phyloP scores from a whole-genome alignment of 345 rosid genomes.

The Hirschfeldia incana region DNA sequence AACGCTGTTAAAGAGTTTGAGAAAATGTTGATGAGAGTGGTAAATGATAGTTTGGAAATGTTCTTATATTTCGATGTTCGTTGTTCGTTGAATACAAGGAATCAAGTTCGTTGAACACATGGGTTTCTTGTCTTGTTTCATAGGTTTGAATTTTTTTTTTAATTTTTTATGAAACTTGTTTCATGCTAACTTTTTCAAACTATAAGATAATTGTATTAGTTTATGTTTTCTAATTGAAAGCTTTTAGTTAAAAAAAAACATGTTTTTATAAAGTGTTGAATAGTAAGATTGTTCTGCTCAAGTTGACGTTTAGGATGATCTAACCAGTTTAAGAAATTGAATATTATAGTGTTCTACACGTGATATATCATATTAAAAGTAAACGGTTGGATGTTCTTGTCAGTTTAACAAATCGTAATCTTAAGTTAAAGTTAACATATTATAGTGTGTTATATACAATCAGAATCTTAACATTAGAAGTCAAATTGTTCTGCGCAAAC shows the following conservation, averaged over 20 bases:
- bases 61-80: background rate
- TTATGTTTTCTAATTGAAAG: too few species aligned
- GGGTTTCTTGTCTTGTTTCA: too few species aligned
- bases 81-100: background rate
- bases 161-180: too few species aligned
- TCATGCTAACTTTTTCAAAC: too few species aligned
- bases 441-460: background rate
- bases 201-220: too few species aligned
- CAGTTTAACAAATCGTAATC: too few species aligned
- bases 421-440: background rate
- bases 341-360: background rate
- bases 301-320: background rate
- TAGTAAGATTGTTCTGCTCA: background rate
- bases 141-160: too few species aligned
- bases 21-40: slow-evolving; percentile 5
- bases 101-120: background rate
- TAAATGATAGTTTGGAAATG: slow-evolving; percentile 15
- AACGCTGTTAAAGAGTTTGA: slow-evolving; percentile 1
- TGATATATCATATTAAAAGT: background rate
- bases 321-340: background rate
- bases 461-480: background rate
- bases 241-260: too few species aligned
- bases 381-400: background rate
- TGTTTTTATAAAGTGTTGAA: too few species aligned
- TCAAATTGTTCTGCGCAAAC: background rate